Evolutionary conservation across 768 basidiomycete species (phyloP), one percentile per base, ranked within the genome.

Genomic region (Pseudohyphozyma bogoriensis): DNA sequence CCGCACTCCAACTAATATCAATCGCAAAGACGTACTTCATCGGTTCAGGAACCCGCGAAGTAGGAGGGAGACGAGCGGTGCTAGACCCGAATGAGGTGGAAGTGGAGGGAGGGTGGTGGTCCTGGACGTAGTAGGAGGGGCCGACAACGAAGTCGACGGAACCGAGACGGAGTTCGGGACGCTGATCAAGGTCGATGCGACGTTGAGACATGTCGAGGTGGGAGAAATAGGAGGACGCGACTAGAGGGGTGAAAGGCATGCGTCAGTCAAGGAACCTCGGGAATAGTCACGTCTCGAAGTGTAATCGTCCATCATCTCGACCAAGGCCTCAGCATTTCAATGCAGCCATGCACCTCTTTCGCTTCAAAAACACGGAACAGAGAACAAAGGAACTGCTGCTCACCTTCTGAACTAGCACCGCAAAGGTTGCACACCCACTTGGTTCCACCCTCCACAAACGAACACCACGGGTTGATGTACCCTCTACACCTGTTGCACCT

Each of bases 361-460:
- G n/a, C 13, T 28, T 31, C 15, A 45, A 32, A 29, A 57, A 6
- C 32, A 37, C 15, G 29, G 6, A n/a, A 70, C 85, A n/a, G n/a
- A n/a, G n/a, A n/a, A n/a, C n/a, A n/a, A n/a, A n/a, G n/a, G n/a
- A n/a, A n/a, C n/a, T n/a, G n/a, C n/a, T n/a, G n/a, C n/a, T 67
- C 66, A 92, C 93, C 91, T 77, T 83, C 79, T n/a, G 87, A 89
- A 70, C 86, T 82, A 65, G 83, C 80, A 3, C 77, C 75, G 74
- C 95, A 99, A 20, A 99, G 72, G 77, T 97, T 97, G 73, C 95
- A 99, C 68, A 79, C 83, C 89, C 92, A 99, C 66, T 79, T 82
- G 60, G 80, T 79, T 8, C 95, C 95, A 4, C 87, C 87, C 12
- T 85, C 80, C 24, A 80, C 75, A 83, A 89, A 99, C 29, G 77